phyloP scores from a whole-genome alignment of 2,329 filamentous ascomycete genomes.

The Colletotrichum australisinense region DNA sequence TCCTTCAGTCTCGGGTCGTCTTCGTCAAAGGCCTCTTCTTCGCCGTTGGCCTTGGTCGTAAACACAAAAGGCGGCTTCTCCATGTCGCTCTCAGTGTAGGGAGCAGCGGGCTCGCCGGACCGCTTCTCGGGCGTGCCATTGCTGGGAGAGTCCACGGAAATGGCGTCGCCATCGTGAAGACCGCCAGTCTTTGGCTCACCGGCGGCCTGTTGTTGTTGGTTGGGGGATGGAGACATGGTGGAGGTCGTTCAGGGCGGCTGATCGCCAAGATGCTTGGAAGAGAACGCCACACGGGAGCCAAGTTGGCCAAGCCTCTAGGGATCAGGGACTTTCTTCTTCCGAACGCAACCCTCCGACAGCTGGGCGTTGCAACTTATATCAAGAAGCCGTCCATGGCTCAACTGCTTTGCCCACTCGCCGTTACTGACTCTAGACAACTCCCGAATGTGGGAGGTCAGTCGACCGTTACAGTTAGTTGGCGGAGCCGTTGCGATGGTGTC shows the following conservation, averaged over 20 bases:
- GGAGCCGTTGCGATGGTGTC: slow-evolving; percentile 28
- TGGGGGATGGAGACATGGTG: slow-evolving; percentile 21
- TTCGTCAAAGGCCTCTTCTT: slow-evolving; percentile 49
- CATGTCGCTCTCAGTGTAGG: slow-evolving; percentile 38
- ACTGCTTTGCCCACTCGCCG: background rate
- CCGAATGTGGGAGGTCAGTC: background rate
- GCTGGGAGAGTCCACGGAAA: slow-evolving; percentile 16
- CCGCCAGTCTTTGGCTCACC: background rate
- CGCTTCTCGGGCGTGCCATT: slow-evolving; percentile 5
- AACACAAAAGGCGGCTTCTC: slow-evolving; percentile 39
- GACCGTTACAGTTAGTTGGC: background rate
- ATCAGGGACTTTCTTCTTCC: slow-evolving; percentile 2
- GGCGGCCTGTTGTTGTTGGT: background rate
- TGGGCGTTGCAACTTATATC: slow-evolving; percentile 13
- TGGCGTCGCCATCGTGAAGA: slow-evolving; percentile 2
- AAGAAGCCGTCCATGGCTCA: background rate
- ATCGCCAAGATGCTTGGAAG: slow-evolving; percentile 30
- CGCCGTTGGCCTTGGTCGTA: slow-evolving; percentile 36
- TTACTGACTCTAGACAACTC: background rate
- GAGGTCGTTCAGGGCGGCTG: slow-evolving; percentile 2
- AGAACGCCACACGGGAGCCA: slow-evolving; percentile 16
- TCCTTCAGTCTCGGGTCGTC: slow-evolving; percentile 63
- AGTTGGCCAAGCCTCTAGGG: slow-evolving; percentile 23
- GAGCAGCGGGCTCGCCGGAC: slow-evolving; percentile 19
- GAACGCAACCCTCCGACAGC: background rate